Evolutionary conservation across 331 rosid genomes (phyloP).

Genomic region (Malus hybrid): DNA sequence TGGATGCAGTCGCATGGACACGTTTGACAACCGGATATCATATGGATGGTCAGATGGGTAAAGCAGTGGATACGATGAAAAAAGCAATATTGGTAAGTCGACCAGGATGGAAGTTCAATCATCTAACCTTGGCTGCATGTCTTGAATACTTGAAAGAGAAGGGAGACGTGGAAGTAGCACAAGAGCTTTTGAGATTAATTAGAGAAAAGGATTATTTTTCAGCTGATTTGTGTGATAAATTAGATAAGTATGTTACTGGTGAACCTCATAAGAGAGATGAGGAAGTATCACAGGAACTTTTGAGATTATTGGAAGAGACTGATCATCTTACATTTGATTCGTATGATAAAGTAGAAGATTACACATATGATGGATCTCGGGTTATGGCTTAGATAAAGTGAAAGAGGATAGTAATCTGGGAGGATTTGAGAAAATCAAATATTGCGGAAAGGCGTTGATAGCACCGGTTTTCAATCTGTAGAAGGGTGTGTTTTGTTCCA

Average conservation of each 20-base stretch:
- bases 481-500: not conserved
- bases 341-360: not conserved
- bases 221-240: slow-evolving; percentile 14
- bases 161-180: slow-evolving; percentile 33
- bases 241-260: slow-evolving; percentile 25
- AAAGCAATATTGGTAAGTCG: slow-evolving; percentile 23
- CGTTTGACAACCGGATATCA: slow-evolving; percentile 37
- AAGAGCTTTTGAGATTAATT: slow-evolving; percentile 31
- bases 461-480: not conserved
- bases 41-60: slow-evolving; percentile 34
- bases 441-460: not conserved
- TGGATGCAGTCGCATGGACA: slow-evolving; percentile 34
- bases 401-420: not conserved
- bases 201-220: slow-evolving; percentile 17
- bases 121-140: slow-evolving; percentile 26
- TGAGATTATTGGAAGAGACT: not conserved
- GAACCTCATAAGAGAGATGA: slow-evolving; percentile 1
- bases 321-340: not conserved
- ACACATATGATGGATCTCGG: not conserved
- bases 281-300: not conserved
- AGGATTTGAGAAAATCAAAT: not conserved
- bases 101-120: slow-evolving; percentile 24
- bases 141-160: slow-evolving; percentile 48
- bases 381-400: not conserved
- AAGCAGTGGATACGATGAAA: slow-evolving; percentile 49